Conservation (phyloP, 2,329 filamentous ascomycete species). For the Fusarium gaditjirri region DNA sequence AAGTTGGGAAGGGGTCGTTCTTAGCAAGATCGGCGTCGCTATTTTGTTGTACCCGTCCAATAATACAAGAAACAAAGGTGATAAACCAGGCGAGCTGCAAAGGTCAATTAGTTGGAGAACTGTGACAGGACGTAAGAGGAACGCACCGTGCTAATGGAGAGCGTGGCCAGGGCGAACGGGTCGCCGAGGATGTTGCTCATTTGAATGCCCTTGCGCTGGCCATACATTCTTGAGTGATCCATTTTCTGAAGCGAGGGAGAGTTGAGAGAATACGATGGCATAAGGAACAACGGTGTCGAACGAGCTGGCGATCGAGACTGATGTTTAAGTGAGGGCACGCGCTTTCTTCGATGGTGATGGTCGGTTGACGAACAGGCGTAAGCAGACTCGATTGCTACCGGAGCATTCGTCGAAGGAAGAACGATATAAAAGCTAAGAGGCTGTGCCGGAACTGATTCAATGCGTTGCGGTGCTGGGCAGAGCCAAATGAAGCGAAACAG, state of each 20-base stretch:
- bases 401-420: constrained; percentile 42
- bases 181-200: constrained; percentile 93
- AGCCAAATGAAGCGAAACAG: constrained; percentile 24
- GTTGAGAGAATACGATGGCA: constrained; percentile 77
- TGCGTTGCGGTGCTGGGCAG: constrained; percentile 3
- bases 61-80: constrained; percentile 85
- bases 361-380: constrained; percentile 9
- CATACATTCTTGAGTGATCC: constrained; percentile 73
- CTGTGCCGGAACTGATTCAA: constrained; percentile 19
- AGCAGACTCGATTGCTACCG: constrained; percentile 43
- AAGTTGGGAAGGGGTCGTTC: constrained; percentile 74
- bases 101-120: constrained; percentile 32
- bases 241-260: constrained; percentile 84
- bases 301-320: constrained; percentile 17
- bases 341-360: constrained; percentile 26
- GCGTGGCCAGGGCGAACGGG: constrained; percentile 93
- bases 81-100: constrained; percentile 92
- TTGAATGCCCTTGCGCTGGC: constrained; percentile 71
- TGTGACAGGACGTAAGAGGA: background rate
- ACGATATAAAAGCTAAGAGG: constrained; percentile 18
- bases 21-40: constrained; percentile 42
- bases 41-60: constrained; percentile 67
- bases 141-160: constrained; percentile 90
- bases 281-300: constrained; percentile 57
- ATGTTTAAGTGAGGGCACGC: constrained; percentile 13